Conservation (phyloP, 257 asterid genomes). For the Echium plantagineum region DNA sequence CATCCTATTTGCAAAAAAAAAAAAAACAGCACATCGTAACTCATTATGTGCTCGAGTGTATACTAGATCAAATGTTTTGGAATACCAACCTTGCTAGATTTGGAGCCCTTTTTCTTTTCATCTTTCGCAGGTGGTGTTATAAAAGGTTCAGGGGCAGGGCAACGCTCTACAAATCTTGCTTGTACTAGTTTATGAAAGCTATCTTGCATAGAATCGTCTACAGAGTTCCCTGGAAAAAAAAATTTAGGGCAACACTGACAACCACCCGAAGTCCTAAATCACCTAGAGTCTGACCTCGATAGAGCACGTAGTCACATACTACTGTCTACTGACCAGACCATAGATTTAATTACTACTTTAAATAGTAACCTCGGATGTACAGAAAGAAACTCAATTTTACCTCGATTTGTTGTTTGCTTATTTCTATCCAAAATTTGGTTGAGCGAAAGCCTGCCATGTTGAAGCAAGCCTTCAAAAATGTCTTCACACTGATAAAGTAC, state of each 20-base stretch:
- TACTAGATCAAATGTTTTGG: background rate
- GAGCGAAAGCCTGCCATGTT: slow-evolving; percentile 83
- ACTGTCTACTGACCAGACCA: background rate
- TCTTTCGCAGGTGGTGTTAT: slow-evolving; percentile 30
- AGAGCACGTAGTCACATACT: background rate
- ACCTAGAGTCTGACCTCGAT: background rate
- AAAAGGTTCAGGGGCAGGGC: slow-evolving; percentile 83
- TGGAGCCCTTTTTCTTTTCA: no score
- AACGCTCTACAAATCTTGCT: slow-evolving; percentile 70
- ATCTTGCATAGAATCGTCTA: slow-evolving; percentile 27
- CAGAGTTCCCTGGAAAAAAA: slow-evolving; percentile 42
- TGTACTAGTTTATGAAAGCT: slow-evolving; percentile 48
- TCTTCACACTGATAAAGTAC: slow-evolving; percentile 41
- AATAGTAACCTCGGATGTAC: background rate
- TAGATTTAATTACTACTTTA: background rate
- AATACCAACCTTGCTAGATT: slow-evolving; percentile 39
- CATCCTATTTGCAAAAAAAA: no score
- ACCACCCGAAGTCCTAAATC: background rate
- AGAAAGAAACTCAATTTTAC: slow-evolving; percentile 10
- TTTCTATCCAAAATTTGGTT: slow-evolving; percentile 54
- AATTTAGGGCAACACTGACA: slow-evolving; percentile 5
- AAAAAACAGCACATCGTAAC: background rate
- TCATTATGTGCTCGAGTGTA: background rate
- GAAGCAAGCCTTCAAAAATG: slow-evolving; percentile 61
- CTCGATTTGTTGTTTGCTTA: slow-evolving; percentile 37